Evolutionary conservation across 2,329 filamentous ascomycete genomes (phyloP), one percentile per base, ranked within the genome.

Genomic region (Rutstroemia sp.): DNA sequence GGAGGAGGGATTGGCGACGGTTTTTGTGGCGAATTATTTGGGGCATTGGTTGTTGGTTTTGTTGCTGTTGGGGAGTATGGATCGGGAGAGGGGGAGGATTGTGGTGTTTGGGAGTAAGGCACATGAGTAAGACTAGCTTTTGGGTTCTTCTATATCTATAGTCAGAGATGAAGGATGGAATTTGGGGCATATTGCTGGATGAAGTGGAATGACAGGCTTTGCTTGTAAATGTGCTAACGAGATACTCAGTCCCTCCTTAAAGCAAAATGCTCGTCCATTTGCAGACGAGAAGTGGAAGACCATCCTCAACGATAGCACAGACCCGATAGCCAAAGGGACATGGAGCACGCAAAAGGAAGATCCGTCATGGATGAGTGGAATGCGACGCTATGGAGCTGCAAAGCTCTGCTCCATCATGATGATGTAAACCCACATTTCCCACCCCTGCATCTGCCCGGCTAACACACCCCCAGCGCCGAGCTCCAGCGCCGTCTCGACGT

Each of bases 1-100:
- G 10, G 57, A 63, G 2, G 69, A 72, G 48, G 69, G 69, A 8
- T 68, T 68, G 41, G 70, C 71, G 42, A 65, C 64, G 57, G 65
- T 65, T 5, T 72, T 71, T 50, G 62, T 65, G 48, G 58, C 60
- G 27, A 70, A 67, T 56, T 72, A 70, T 57, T 64, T 72, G 6
- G 62, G 63, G 0, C 67, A 70, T 45, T 72, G 67, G 58, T 65
- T 72, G 25, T 58, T 72, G 17, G 65, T 65, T 2, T 39, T 72
- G 16, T 54, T 71, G 21, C 57, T 72, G 10, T 61, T 72, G 17
- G 59, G 66, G 57, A 70, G 69, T 44, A 66, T 72, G 63, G 69
- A 72, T 61, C 63, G 61, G 51, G 58, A 67, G 44, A 41, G 60
- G 2, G 70, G 69, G 2, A 63, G 69, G 7, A 62, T 72, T 12